Evolutionary conservation across 139 green algal genomes (phyloP).

Genomic region (Coccomyxa sp.): DNA sequence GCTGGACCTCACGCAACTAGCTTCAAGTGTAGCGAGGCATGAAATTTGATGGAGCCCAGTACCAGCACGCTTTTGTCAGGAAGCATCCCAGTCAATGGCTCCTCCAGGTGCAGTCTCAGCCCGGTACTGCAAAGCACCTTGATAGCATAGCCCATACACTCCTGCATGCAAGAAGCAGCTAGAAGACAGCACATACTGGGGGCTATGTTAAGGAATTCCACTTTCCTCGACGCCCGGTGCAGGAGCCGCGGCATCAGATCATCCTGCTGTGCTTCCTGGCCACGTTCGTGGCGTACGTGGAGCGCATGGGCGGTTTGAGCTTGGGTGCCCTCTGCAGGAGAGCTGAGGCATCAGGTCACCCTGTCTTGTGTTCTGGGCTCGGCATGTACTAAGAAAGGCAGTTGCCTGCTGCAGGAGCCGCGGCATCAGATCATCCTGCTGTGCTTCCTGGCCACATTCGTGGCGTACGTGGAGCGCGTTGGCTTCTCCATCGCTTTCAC

Average conservation of each 20-base stretch:
- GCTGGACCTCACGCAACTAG: too few species aligned
- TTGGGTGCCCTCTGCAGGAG: background rate
- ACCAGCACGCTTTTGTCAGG: background rate
- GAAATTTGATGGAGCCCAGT: background rate
- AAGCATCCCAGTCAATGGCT: background rate
- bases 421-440: slow-evolving; percentile 13
- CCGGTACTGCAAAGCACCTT: too few species aligned
- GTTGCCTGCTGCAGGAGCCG: slow-evolving; percentile 2
- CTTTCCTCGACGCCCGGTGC: background rate
- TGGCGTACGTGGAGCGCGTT: slow-evolving; percentile 89
- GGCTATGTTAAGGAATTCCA: background rate
- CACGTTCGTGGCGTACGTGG: slow-evolving; percentile 87
- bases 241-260: slow-evolving; percentile 11
- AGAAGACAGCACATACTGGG: background rate
- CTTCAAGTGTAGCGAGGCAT: too few species aligned
- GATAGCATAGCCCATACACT: too few species aligned
- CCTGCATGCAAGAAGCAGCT: too few species aligned
- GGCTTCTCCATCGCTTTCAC: slow-evolving; percentile 97
- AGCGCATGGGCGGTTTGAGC: slow-evolving; percentile 42
- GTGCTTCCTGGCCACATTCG: slow-evolving; percentile 86
- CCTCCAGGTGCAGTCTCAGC: background rate
- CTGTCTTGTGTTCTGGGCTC: background rate
- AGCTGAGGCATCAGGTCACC: background rate
- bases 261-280: slow-evolving; percentile 72
- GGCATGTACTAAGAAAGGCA: too few species aligned